Percentiles rank a stretch among this genome's conserved stretches.
Conservation (phyloP, 2,329 filamentous ascomycete species). For the Aspergillus sp. region DNA sequence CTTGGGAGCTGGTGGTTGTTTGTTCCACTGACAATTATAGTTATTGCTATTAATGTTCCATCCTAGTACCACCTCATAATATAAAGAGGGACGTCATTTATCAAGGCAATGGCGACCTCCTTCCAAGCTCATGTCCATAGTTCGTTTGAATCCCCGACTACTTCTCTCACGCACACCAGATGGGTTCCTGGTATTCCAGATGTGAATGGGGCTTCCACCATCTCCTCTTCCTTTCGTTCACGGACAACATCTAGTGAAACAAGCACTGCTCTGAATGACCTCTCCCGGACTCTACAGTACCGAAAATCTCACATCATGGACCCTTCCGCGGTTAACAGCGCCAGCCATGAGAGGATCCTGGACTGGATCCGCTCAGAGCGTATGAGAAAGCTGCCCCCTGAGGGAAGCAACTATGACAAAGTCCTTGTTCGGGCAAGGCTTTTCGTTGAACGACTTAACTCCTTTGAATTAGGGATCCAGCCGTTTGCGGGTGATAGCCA, state of each 20-base stretch:
- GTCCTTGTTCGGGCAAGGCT: constrained; percentile 40
- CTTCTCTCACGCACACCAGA: background rate
- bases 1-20: background rate
- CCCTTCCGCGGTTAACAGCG: constrained; percentile 4
- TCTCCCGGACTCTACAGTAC: constrained; percentile 10
- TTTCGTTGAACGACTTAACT: constrained; percentile 39
- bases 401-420: constrained; percentile 44
- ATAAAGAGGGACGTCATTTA: background rate
- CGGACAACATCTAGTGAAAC: background rate
- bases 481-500: constrained; percentile 38
- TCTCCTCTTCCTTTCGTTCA: background rate
- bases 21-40: background rate
- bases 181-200: background rate
- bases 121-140: constrained; percentile 17
- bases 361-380: constrained; percentile 42
- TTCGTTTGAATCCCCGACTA: constrained; percentile 11
- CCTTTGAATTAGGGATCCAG: constrained; percentile 36
- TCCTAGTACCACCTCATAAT: background rate
- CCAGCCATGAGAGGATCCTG: constrained; percentile 13
- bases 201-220: background rate
- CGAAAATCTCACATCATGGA: constrained; percentile 10
- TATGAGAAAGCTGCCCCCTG: constrained; percentile 39
- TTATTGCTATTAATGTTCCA: background rate
- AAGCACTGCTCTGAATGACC: constrained; percentile 1
- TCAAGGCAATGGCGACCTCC: constrained; percentile 14